Base-by-base conservation (phyloP, 228 moss, liverwort and hornwort genomes). In the Sphagnum magellanicum region DNA sequence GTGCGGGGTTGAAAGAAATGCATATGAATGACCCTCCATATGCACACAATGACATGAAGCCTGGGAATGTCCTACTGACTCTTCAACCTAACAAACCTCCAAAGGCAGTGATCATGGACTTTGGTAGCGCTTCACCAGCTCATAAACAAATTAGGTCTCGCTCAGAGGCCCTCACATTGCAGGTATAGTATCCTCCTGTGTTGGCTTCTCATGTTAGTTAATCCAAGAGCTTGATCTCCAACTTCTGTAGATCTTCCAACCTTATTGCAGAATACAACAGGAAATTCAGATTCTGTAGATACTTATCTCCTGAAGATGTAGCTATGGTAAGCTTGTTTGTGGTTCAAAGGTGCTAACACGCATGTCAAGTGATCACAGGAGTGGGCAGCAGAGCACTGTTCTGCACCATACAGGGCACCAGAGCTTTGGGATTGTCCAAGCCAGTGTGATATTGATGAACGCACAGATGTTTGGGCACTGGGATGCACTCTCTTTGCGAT, bases 371-470 rank as follows among this genome's bases (percentile, higher is more conserved):
- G 32, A 58, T 60, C 61, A 68, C 69, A 87, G 87, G 87, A 87
- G 73, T 87, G 87, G 87, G 83, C 83, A 63, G 80, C 87, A 1
- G 70, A 71, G 66, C 82, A 83, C 50, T 80, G 79, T 55, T 80
- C 87, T 59, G 87, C 87, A 4, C 83, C 87, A 12, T 87, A 87
- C 51, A 73, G 87, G 59, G 87, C 87, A 52, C 86, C 86, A 32
- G 87, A 87, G 65, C 69, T 87, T 52, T 87, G 87, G 87, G 87
- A 87, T 67, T 87, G 83, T 59, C 87, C 87, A 51, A 86, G 86
- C 71, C 77, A 86, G 49, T 66, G 73, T 17, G 74, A 83, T 53
- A 79, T 86, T 52, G 86, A 86, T 17, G 82, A 79, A 70, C 73
- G 79, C 70, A 80, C 80, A 48, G 87, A 83, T 53, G 78, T 87